Evolutionary conservation across 768 basidiomycete species (phyloP).

Genomic region (Tylopilus intermedius): DNA sequence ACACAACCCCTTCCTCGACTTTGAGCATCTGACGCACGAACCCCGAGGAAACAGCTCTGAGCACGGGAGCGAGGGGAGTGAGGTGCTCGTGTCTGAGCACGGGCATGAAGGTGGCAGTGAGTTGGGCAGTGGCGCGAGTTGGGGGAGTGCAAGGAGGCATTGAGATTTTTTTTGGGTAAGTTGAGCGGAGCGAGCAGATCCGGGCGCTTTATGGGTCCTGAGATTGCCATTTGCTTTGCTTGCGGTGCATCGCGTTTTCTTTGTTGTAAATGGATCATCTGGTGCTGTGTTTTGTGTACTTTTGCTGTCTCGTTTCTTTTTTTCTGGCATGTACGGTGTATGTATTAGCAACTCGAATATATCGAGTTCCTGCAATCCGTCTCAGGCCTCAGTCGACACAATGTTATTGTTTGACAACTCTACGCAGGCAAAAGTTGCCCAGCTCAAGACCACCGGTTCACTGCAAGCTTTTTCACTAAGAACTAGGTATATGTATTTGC

Average conservation of each 20-base stretch:
- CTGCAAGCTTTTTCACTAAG: neutral
- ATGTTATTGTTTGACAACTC: no score
- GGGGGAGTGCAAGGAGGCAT: conserved; percentile 23
- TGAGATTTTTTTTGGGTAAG: neutral
- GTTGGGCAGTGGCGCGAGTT: conserved; percentile 21
- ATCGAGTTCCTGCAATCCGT: neutral
- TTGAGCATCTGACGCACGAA: conserved; percentile 12
- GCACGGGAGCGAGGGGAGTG: conserved; percentile 17
- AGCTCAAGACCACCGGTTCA: no score
- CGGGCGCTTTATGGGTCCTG: neutral
- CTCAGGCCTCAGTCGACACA: no score
- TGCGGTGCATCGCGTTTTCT: neutral
- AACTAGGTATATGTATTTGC: neutral
- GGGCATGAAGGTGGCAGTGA: conserved; percentile 17
- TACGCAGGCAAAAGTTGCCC: no score
- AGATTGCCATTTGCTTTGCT: neutral
- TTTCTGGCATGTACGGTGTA: neutral
- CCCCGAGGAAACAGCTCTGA: neutral
- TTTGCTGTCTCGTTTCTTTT: neutral
- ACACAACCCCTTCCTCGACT: conserved; percentile 23
- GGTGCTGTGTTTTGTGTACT: neutral
- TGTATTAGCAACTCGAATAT: neutral
- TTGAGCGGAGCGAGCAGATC: neutral
- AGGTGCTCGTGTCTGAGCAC: conserved; percentile 11
- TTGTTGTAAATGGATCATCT: neutral